phyloP scores from a whole-genome alignment of 768 basidiomycete genomes.

The Vararia minispora region DNA sequence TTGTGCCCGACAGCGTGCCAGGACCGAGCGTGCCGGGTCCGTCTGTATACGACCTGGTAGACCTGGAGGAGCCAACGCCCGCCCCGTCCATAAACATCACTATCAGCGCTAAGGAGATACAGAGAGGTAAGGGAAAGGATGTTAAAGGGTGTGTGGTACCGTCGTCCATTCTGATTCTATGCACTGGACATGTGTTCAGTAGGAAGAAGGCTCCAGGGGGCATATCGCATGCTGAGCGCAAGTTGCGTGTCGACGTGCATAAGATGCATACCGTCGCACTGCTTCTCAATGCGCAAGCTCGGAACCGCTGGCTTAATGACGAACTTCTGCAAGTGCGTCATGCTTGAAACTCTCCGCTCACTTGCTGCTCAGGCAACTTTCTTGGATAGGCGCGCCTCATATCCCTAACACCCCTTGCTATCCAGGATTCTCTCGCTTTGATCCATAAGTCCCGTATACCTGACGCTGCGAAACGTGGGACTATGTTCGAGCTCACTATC shows the following conservation, averaged over 20 bases:
- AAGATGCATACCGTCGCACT: slow-evolving; percentile 84
- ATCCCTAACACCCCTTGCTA: slow-evolving; percentile 68
- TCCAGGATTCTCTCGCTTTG: slow-evolving; percentile 72
- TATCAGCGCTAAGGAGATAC: too few species aligned
- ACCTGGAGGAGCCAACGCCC: too few species aligned
- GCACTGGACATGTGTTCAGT: slow-evolving; percentile 28
- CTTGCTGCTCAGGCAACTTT: slow-evolving; percentile 3
- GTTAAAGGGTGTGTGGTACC: background rate
- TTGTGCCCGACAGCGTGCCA: too few species aligned
- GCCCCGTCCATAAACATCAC: too few species aligned
- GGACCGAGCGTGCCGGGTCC: too few species aligned
- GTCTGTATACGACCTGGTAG: too few species aligned
- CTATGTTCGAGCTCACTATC: slow-evolving; percentile 79
- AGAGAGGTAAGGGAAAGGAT: too few species aligned
- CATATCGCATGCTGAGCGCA: slow-evolving; percentile 53
- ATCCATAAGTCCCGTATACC: slow-evolving; percentile 78
- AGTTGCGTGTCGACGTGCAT: slow-evolving; percentile 69
- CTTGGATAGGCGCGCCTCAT: slow-evolving; percentile 70
- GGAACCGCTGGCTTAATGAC: slow-evolving; percentile 84
- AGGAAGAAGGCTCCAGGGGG: slow-evolving; percentile 29
- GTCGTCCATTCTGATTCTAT: slow-evolving; percentile 7
- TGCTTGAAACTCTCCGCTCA: background rate
- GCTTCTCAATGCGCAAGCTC: slow-evolving; percentile 56
- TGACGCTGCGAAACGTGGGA: slow-evolving; percentile 69
- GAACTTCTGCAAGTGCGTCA: slow-evolving; percentile 66